phyloP scores from a whole-genome alignment of 352 stramenopile species.

The Globisporangium camurandrum region DNA sequence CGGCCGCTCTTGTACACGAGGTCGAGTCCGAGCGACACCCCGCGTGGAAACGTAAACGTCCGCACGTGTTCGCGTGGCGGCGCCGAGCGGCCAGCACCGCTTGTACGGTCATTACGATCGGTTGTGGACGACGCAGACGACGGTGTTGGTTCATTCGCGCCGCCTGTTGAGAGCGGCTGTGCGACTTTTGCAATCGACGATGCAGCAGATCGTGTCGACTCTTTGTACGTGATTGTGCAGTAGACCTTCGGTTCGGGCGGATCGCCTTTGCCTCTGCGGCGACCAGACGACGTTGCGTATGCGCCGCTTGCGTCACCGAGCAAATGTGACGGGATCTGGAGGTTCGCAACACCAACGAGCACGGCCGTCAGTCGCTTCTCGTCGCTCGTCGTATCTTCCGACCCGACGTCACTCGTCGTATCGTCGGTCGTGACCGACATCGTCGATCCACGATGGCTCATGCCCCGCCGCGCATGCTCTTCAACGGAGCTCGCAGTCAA shows the following conservation, averaged over 20 bases:
- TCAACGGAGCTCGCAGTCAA: conserved; percentile 22
- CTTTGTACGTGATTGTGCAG: conserved; percentile 71
- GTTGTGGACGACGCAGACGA: no score
- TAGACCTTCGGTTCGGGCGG: conserved; percentile 55
- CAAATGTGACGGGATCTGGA: conserved; percentile 38
- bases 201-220: conserved; percentile 66
- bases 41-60: conserved; percentile 49
- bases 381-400: conserved; percentile 45
- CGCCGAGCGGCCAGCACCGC: no score
- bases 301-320: conserved; percentile 26
- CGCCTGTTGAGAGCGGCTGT: conserved; percentile 6
- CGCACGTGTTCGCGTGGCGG: conserved; percentile 52
- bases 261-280: conserved; percentile 15
- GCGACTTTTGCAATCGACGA: conserved; percentile 56
- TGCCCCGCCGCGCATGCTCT: conserved; percentile 5
- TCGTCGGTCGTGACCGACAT: conserved; percentile 63
- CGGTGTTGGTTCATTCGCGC: no score
- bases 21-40: conserved; percentile 63
- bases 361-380: conserved; percentile 69
- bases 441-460: conserved; percentile 6
- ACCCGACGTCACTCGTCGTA: conserved; percentile 45
- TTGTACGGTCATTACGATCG: no score
- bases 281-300: no score
- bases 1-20: conserved; percentile 71
- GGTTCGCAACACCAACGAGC: conserved; percentile 65